phyloP scores from a whole-genome alignment of 164 flowering plant genomes.

The Annona squamosa region DNA sequence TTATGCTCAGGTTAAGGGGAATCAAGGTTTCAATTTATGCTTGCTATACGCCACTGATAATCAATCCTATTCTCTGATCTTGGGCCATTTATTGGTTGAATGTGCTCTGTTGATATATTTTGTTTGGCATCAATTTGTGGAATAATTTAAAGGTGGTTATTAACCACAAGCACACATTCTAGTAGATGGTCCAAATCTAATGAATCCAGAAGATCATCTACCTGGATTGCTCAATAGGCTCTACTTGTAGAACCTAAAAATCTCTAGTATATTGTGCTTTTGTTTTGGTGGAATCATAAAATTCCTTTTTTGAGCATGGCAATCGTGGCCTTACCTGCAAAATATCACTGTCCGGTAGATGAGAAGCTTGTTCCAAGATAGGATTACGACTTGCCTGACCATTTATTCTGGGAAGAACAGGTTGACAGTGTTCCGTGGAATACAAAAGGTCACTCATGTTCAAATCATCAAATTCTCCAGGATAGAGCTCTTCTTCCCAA shows the following conservation, averaged over 20 bases:
- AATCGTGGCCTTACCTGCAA: constrained; percentile 42
- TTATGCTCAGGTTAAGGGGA: neutral
- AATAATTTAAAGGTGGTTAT: neutral
- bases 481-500: constrained; percentile 71
- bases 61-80: neutral
- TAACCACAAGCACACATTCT: neutral
- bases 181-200: neutral
- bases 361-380: constrained; percentile 6
- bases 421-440: constrained; percentile 32
- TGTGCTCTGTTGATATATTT: neutral
- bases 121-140: neutral
- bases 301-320: neutral
- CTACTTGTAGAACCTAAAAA: neutral
- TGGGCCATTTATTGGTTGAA: neutral
- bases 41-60: neutral
- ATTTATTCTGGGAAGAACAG: constrained; percentile 32
- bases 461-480: constrained; percentile 63
- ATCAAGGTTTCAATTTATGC: neutral
- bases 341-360: constrained; percentile 33
- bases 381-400: constrained; percentile 18
- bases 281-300: neutral
- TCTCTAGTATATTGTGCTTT: neutral
- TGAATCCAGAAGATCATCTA: neutral
- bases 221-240: neutral
- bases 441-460: constrained; percentile 27